Base-by-base conservation (phyloP, 192 early-diverging fungal genomes). In the Dimargaris xerosporica region DNA sequence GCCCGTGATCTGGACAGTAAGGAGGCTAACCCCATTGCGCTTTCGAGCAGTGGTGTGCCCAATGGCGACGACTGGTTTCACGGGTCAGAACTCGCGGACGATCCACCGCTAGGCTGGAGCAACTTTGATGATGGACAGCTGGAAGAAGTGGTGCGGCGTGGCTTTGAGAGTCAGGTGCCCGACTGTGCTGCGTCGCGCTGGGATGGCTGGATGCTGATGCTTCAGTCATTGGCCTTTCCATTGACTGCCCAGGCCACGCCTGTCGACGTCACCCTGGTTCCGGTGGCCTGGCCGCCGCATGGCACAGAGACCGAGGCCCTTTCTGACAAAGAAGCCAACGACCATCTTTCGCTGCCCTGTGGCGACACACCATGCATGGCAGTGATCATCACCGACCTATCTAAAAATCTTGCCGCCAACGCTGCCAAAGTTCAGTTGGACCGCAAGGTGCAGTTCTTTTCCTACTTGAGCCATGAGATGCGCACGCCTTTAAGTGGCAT, bases 401-500 rank as follows among this genome's bases (percentile, higher is more conserved):
- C 54, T 10, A 34, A 34, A 17, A 34, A 6, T 1, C 28, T 56
- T 19, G 34, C 54, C 28, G 54, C 28, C 15, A 29, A 26, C 17
- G 54, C 29, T 19, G 54, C 54, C 28, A 28, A 56, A 26, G 6
- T 19, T 5, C 54, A 29, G 34, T 34, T 56, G 28, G 54, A 56
- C 6, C 54, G 29, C 6, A 60, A 60, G 19, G 31, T 67, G 55
- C 70, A 78, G 68, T 89, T 91, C 67, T 72, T 91, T 58, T 86
- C 89, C 3, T 88, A 83, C 54, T 86, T 89, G 82, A 82, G 79
- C 29, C 89, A 91, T 66, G 85, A 91, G 68, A 85, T 79, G 70
- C 82, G 89, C 34, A 91, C 89, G 31, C 89, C 89, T 12, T 85
- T 91, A 80, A 87, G 86, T 64, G 89, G 85, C 44, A 86, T 91